phyloP scores from a whole-genome alignment of 2,329 filamentous ascomycete genomes.

The Scedosporium aurantiacum region DNA sequence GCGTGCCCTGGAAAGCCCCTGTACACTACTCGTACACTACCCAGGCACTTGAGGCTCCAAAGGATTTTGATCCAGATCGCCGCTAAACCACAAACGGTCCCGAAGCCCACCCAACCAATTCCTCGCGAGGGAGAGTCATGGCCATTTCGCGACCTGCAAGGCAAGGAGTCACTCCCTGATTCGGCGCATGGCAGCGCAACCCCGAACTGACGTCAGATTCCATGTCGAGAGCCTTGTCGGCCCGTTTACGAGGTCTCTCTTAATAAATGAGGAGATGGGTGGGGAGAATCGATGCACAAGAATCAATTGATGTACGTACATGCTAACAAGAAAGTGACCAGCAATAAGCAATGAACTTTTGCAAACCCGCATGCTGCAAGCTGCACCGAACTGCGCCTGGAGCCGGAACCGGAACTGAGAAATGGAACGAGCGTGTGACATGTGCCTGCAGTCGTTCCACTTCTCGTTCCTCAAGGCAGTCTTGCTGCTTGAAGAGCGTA shows the following conservation, averaged over 20 bases:
- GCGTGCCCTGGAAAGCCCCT: not conserved
- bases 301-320: not conserved
- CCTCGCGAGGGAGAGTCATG: not conserved
- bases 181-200: not conserved
- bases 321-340: not conserved
- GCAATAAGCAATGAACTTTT: not conserved
- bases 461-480: no score
- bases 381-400: not conserved
- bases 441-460: no score
- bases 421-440: no score
- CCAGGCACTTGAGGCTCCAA: not conserved
- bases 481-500: no score
- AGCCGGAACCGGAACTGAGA: not conserved
- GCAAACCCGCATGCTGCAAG: not conserved
- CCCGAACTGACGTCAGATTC: not conserved
- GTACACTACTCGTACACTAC: not conserved
- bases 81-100: not conserved
- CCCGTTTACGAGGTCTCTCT: not conserved
- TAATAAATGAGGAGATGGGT: not conserved
- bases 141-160: not conserved
- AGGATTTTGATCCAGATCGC: not conserved
- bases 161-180: not conserved
- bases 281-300: not conserved
- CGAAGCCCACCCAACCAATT: not conserved
- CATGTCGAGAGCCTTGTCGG: not conserved